Evolutionary conservation across 202 grass and related monocot species (phyloP).

Genomic region (Cymbopogon flexuosus): DNA sequence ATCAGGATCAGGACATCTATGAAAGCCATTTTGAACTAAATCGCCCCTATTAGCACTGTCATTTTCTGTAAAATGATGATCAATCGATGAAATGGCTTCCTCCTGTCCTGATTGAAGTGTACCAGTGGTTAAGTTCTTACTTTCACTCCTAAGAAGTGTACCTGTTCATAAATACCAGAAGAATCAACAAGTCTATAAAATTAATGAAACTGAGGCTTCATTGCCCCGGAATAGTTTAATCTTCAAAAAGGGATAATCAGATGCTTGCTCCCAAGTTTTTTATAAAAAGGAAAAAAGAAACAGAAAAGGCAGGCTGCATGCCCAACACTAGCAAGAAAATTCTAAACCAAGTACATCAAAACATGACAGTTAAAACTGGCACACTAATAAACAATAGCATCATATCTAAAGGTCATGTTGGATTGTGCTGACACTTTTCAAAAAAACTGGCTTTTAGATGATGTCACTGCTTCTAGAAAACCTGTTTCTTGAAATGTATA

Average conservation of each 20-base stretch:
- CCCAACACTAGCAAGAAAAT: constrained; percentile 7
- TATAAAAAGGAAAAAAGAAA: neutral
- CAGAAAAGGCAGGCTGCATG: neutral
- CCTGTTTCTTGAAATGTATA: neutral
- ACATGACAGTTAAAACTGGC: neutral
- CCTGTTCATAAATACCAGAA: constrained; percentile 43
- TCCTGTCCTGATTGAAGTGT: constrained; percentile 27
- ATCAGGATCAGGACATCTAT: constrained; percentile 16
- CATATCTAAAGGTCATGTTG: neutral
- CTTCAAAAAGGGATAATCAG: neutral
- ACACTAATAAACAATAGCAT: neutral
- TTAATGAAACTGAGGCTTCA: constrained; percentile 12
- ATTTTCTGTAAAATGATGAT: constrained; percentile 27
- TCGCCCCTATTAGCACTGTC: constrained; percentile 33
- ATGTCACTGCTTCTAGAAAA: neutral
- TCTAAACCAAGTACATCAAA: constrained; percentile 1
- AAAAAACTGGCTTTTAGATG: neutral
- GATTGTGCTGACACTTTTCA: neutral
- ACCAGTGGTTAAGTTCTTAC: constrained; percentile 22
- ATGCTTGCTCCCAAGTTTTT: neutral
- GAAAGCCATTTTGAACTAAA: constrained; percentile 43
- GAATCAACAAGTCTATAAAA: constrained; percentile 28
- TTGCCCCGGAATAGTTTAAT: neutral
- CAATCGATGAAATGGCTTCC: constrained; percentile 37
- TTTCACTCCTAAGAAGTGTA: constrained; percentile 33